Evolutionary conservation across 116 monocot genomes (phyloP), one percentile per base, ranked within the genome.

Genomic region (Posidonia oceanica): DNA sequence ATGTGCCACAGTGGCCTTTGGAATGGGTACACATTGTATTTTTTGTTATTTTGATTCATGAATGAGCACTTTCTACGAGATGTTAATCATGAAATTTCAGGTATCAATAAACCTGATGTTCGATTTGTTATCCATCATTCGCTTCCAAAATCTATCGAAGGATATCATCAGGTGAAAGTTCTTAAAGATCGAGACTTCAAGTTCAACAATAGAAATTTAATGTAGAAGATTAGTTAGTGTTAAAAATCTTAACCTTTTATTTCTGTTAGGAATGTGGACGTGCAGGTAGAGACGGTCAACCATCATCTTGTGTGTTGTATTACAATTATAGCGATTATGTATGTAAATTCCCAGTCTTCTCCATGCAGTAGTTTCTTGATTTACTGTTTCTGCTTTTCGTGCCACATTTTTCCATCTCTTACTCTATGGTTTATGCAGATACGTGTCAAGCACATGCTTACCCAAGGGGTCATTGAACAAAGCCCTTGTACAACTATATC

Each of bases 41-140:
- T 62, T 71, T 52, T 48, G 14, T 55, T 23, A 48, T 53, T n/a
- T 12, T 64, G 18, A 59, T 11, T 73, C 20, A 14, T 17, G 8
- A 39, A 17, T 22, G 22, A 39, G 36, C 13, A 51, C 36, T 5
- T 36, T 17, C 20, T 17, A 15, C 4, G 4, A 57, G 52, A 59
- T 53, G 3, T 29, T 64, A 76, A 58, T 54, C 37, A 48, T 57
- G 68, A 44, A 64, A 55, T 74, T 80, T 71, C 74, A 98, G 98
- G 98, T 79, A 98, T 98, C 70, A 93, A 98, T 75, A 98, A 98
- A 77, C 93, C 98, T 77, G 98, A 98, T 86, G 98, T 98, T 54
- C 87, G 98, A 22, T 98, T 98, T 72, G 98, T 98, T 60, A 90
- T 98, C 78, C 98, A 98, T 84, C 93, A 98, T 71, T 98, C 98